phyloP scores from a whole-genome alignment of 2,329 filamentous ascomycete genomes.

The Penicillium thymicola region DNA sequence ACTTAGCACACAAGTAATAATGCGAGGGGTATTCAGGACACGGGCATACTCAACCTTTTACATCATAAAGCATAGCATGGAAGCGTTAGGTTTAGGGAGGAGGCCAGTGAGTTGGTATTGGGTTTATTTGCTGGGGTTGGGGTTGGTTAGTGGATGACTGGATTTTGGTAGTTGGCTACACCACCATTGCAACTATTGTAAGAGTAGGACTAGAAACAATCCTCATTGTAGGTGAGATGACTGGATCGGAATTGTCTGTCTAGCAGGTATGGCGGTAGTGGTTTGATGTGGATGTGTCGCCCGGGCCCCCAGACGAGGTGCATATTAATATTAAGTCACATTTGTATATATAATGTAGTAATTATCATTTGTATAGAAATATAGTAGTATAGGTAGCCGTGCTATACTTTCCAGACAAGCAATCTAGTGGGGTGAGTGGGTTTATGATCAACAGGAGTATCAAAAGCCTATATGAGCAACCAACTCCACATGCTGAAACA shows the following conservation, averaged over 20 bases:
- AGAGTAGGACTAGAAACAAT: neutral
- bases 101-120: too few species aligned
- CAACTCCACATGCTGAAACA: neutral
- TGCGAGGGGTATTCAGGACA: too few species aligned
- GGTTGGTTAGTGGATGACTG: neutral
- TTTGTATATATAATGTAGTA: too few species aligned
- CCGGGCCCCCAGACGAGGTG: too few species aligned
- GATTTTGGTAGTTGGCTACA: neutral
- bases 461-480: neutral
- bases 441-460: neutral
- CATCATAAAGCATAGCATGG: too few species aligned
- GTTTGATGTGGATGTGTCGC: slow-evolving; percentile 26
- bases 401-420: neutral
- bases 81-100: too few species aligned
- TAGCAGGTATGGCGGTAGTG: slow-evolving; percentile 32
- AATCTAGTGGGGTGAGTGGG: neutral
- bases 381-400: too few species aligned
- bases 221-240: neutral
- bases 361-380: too few species aligned
- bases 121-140: neutral
- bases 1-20: too few species aligned
- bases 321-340: too few species aligned
- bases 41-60: too few species aligned
- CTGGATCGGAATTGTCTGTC: slow-evolving; percentile 21
- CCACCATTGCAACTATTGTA: too few species aligned